Conservation (phyloP, 257 asterid genomes). For the Anisodus tanguticus region DNA sequence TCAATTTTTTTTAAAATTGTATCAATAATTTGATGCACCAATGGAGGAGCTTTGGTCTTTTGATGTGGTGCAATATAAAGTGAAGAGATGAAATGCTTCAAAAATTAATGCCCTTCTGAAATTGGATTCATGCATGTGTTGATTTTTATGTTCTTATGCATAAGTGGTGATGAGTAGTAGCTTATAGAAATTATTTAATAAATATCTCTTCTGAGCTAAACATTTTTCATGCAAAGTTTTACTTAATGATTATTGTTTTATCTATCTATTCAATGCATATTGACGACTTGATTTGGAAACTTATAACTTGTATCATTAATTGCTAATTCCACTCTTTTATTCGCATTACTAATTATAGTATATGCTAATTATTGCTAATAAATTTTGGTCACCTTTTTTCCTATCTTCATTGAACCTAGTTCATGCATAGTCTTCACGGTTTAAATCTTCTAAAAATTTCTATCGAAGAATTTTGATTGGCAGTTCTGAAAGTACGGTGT, state of each 20-base stretch:
- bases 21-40: background rate
- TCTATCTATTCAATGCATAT: background rate
- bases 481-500: background rate
- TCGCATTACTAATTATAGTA: background rate
- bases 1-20: background rate
- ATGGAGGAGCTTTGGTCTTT: background rate
- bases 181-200: background rate
- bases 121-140: no score
- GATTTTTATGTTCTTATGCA: no score
- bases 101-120: no score
- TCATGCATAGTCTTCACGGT: background rate
- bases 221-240: background rate
- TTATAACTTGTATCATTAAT: background rate
- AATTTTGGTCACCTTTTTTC: background rate
- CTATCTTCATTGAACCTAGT: background rate
- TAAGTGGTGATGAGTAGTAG: background rate
- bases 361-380: background rate
- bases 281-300: background rate
- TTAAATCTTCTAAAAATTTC: background rate
- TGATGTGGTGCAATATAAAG: background rate
- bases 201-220: background rate
- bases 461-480: background rate
- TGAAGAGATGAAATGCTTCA: background rate
- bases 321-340: background rate
- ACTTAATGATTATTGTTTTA: background rate